phyloP scores from a whole-genome alignment of 441 rosid species.

The Erysimum cheiri region DNA sequence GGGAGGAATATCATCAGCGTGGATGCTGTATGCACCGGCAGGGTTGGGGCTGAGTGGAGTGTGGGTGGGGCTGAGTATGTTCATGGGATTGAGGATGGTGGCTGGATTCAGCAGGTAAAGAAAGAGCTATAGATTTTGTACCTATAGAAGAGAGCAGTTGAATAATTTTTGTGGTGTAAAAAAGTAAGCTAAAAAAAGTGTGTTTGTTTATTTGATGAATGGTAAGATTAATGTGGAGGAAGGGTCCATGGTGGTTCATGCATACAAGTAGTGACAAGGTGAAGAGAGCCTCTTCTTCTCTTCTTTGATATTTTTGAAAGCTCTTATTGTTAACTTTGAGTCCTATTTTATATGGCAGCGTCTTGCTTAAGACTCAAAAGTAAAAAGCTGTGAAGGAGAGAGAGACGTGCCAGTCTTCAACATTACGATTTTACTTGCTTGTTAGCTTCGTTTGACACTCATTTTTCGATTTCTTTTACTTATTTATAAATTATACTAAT shows the following conservation, averaged over 20 bases:
- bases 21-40: conserved; percentile 67
- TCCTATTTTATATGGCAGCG: conserved; percentile 16
- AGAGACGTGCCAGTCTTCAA: conserved; percentile 2
- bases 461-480: not conserved
- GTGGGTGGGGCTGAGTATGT: conserved; percentile 86
- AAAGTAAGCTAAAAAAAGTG: conserved; percentile 2
- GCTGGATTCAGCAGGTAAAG: conserved; percentile 83
- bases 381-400: not conserved
- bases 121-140: not conserved
- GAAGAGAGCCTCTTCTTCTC: not conserved
- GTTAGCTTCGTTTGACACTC: conserved; percentile 29
- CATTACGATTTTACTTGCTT: conserved; percentile 1
- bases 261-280: conserved; percentile 67
- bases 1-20: conserved; percentile 74
- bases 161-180: conserved; percentile 1
- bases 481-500: no score
- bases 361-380: conserved; percentile 28
- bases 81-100: conserved; percentile 78
- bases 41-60: conserved; percentile 77
- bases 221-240: conserved; percentile 61
- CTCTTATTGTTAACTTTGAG: conserved; percentile 26
- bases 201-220: conserved; percentile 12
- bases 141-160: not conserved
- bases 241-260: conserved; percentile 96
- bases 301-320: not conserved